A percentile compares a stretch with the other conserved stretches of the same genome.
Evolutionary conservation across 192 early-diverging fungal species (phyloP).

Genomic region (Coemansia asiatica): DNA sequence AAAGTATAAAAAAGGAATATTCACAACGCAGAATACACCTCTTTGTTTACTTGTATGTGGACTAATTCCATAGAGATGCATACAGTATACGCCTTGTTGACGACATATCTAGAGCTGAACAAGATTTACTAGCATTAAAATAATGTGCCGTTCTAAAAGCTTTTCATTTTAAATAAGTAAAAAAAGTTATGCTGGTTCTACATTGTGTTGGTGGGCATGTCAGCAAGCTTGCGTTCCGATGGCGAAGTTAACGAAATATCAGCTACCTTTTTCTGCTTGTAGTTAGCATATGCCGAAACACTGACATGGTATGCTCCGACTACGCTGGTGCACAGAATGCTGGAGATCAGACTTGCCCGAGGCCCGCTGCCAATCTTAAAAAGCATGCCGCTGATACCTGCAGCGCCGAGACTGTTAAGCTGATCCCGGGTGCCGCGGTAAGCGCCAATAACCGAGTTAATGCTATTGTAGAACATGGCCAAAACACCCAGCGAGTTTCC

Average conservation of each 20-base stretch:
- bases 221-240: constrained; percentile 38
- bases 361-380: constrained; percentile 74
- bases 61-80: no score
- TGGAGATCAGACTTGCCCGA: constrained; percentile 56
- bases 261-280: constrained; percentile 27
- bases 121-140: no score
- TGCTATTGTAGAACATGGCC: constrained; percentile 80
- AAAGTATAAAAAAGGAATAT: no score
- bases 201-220: constrained; percentile 7
- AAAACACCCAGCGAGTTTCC: constrained; percentile 80
- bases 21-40: no score
- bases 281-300: constrained; percentile 26
- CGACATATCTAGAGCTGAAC: no score
- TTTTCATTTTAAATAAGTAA: no score
- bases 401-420: constrained; percentile 68
- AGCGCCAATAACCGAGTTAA: constrained; percentile 66
- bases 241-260: constrained; percentile 23
- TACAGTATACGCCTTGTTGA: no score
- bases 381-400: constrained; percentile 71
- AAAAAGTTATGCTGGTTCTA: constrained; percentile 1
- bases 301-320: constrained; percentile 59
- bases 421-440: constrained; percentile 65
- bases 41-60: no score
- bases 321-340: constrained; percentile 58
- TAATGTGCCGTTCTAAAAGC: no score